Evolutionary conservation across 2,329 filamentous ascomycete genomes (phyloP), one percentile per base, ranked within the genome.

Genomic region (Sclerotinia borealis): DNA sequence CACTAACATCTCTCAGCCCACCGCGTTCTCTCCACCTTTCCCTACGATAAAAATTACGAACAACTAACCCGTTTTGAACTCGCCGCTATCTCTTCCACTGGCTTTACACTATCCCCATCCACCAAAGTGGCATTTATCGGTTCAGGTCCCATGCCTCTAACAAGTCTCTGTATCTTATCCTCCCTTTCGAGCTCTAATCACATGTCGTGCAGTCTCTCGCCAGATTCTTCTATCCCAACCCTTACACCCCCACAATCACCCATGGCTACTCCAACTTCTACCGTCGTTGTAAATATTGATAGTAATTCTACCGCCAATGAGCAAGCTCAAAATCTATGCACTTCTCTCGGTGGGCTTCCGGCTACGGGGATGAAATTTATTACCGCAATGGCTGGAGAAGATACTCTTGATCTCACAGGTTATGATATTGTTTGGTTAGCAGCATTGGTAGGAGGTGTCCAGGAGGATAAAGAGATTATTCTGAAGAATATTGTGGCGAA

Each of bases 361-460:
- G 65, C 63, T 0, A 52, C 67, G 0, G 68, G 67, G 7, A 78
- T 81, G 77, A 69, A 67, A 2, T 80, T 80, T 61, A 55, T 69
- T 2, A 75, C 73, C 31, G 71, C 72, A n/a, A 75, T 77, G 19
- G 77, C 77, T 1, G 67, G 61, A 2, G 64, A 68, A 2, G 27
- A 62, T 25, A n/a, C 19, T 48, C 17, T 65, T 0, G 61, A 63
- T 8, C 74, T 80, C 64, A 63, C 59, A 0, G 63, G 64, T 0
- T 79, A 76, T 50, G 77, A 82, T 55, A 77, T 82, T 0, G 78
- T 83, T 0, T 82, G 79, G 66, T 68, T 83, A 4, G 81, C 81
- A 3, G 80, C 80, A 1, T 70, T 83, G 0, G 81, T 83, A 0
- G 81, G 81, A 0, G 70, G 71, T 13, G 73, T 75, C 1, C 76